Conservation (phyloP, 2,329 filamentous ascomycete genomes). For the Leptographium procerum region DNA sequence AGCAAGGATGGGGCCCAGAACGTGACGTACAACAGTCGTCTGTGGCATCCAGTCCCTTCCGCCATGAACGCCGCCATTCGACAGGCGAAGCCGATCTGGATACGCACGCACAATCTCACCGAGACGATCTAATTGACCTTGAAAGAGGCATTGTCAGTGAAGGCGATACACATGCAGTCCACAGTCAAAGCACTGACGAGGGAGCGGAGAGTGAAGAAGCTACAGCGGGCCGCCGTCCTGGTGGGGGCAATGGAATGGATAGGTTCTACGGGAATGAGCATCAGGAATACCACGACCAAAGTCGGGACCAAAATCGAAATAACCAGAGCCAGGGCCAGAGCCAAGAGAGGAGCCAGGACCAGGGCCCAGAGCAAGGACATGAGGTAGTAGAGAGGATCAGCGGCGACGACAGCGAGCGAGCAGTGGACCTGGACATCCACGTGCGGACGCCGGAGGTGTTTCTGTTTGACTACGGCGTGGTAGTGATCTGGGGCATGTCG, state of each 20-base stretch:
- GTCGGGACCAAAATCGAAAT: too few relatives aligned
- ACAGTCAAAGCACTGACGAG: slow-evolving; percentile 16
- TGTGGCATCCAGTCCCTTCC: slow-evolving; percentile 20
- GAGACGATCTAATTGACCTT: slow-evolving; percentile 48
- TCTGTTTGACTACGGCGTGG: slow-evolving; percentile 92
- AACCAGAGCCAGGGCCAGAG: neutral
- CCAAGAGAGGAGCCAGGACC: too few relatives aligned
- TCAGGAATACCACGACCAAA: neutral
- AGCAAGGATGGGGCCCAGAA: slow-evolving; percentile 18
- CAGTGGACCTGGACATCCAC: slow-evolving; percentile 68
- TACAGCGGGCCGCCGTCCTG: neutral
- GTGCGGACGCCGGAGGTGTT: slow-evolving; percentile 93
- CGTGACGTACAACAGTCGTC: slow-evolving; percentile 18
- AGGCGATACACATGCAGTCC: slow-evolving; percentile 9
- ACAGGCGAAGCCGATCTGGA: slow-evolving; percentile 61
- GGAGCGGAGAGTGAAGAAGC: slow-evolving; percentile 27
- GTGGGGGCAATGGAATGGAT: too few relatives aligned
- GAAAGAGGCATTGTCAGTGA: slow-evolving; percentile 21
- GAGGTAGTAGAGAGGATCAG: neutral
- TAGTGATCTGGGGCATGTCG: slow-evolving; percentile 98
- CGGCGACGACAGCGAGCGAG: slow-evolving; percentile 7
- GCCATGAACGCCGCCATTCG: slow-evolving; percentile 59
- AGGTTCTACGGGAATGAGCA: neutral
- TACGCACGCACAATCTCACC: slow-evolving; percentile 37
- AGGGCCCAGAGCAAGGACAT: neutral